Evolutionary conservation across 768 basidiomycete genomes (phyloP).

Genomic region (Hericium coralloides): DNA sequence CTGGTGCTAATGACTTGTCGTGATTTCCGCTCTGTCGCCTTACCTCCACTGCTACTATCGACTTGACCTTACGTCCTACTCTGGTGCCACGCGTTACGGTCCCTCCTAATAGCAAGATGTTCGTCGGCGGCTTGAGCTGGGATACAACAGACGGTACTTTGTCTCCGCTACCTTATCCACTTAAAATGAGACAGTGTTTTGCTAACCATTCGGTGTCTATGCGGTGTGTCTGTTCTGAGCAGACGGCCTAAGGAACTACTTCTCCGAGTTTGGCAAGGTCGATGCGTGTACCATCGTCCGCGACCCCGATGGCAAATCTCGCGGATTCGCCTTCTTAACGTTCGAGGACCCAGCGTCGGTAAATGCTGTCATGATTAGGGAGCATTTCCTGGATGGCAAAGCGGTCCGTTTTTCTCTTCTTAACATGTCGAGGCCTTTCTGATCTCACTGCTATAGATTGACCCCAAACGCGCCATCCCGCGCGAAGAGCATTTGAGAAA

Average conservation of each 20-base stretch:
- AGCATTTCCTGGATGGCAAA: constrained; percentile 95
- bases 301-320: constrained; percentile 86
- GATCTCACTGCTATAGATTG: constrained; percentile 54
- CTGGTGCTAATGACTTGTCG: constrained; percentile 11
- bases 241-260: constrained; percentile 81
- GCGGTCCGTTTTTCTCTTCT: constrained; percentile 53
- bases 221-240: constrained; percentile 19
- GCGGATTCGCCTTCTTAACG: constrained; percentile 97
- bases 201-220: constrained; percentile 36
- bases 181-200: constrained; percentile 21
- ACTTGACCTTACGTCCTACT: constrained; percentile 10
- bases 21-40: not conserved
- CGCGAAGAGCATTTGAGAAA: constrained; percentile 90
- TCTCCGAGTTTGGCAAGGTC: constrained; percentile 93
- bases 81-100: constrained; percentile 11
- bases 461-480: constrained; percentile 98
- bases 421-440: not conserved
- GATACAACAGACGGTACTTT: constrained; percentile 95
- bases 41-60: constrained; percentile 10
- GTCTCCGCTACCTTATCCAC: constrained; percentile 23
- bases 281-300: constrained; percentile 99
- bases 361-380: constrained; percentile 90
- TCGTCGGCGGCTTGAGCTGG: constrained; percentile 99
- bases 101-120: constrained; percentile 83
- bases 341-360: constrained; percentile 91